Conservation (phyloP, 1,139 yeast genomes). For the Debaryomyces udenii region DNA sequence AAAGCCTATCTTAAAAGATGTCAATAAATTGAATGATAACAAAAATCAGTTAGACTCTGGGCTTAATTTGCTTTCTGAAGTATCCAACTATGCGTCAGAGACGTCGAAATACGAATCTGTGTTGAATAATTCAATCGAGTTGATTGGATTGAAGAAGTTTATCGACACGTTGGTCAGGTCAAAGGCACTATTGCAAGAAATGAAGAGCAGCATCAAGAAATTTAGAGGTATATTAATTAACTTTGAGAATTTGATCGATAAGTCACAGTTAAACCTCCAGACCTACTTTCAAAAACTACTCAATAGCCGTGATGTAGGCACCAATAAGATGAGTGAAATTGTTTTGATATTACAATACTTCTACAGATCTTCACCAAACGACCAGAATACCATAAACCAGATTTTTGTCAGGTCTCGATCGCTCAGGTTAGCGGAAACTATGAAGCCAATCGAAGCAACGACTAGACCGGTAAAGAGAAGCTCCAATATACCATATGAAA, state of each 20-base stretch:
- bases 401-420: conserved; percentile 51
- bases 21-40: conserved; percentile 56
- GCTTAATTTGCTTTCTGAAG: conserved; percentile 59
- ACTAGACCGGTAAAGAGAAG: conserved; percentile 45
- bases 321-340: conserved; percentile 25
- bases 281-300: conserved; percentile 31
- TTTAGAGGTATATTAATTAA: conserved; percentile 54
- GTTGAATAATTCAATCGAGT: conserved; percentile 41
- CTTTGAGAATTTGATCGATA: conserved; percentile 48
- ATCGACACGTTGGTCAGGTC: conserved; percentile 40
- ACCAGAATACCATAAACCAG: conserved; percentile 34
- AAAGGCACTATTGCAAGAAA: conserved; percentile 34
- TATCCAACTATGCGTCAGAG: conserved; percentile 64
- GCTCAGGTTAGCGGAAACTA: conserved; percentile 46
- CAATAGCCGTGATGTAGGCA: conserved; percentile 12
- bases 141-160: conserved; percentile 41
- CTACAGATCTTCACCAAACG: conserved; percentile 24
- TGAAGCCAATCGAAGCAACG: conserved; percentile 29
- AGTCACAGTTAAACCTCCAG: conserved; percentile 48
- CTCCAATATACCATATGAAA: conserved; percentile 54
- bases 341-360: conserved; percentile 49
- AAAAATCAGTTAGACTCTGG: conserved; percentile 66
- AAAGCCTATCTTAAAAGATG: conserved; percentile 70
- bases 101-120: conserved; percentile 57
- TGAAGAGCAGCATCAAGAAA: conserved; percentile 43